phyloP scores from a whole-genome alignment of 169 alveolate genomes.

The Plasmodium coatneyi region DNA sequence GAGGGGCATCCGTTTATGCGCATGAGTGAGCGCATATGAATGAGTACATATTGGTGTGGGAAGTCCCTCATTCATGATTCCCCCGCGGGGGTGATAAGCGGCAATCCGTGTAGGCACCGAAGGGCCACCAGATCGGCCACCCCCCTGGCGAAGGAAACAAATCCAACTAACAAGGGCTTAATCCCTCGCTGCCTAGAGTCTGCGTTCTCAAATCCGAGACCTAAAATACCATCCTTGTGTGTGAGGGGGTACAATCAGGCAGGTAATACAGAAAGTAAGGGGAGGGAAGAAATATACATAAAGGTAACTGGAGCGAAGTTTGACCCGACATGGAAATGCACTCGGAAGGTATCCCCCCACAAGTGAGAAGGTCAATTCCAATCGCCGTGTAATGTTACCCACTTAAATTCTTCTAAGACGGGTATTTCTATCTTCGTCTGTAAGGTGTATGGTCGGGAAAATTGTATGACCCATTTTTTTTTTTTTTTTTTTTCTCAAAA shows the following conservation, averaged over 20 bases:
- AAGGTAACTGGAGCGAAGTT: neutral
- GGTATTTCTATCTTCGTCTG: conserved; percentile 72
- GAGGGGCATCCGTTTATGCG: neutral
- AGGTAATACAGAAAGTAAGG: neutral
- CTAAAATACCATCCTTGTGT: conserved; percentile 83
- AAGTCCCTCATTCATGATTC: neutral
- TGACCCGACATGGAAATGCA: neutral
- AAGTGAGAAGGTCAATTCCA: neutral
- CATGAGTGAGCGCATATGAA: neutral
- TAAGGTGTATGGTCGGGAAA: neutral
- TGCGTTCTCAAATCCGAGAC: conserved; percentile 83
- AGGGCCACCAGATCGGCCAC: neutral
- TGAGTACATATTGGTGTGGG: neutral
- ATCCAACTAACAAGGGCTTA: conserved; percentile 76
- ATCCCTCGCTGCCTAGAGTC: conserved; percentile 81
- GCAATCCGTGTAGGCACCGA: neutral
- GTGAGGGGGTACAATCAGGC: neutral
- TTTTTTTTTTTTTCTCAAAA: conserved; percentile 1
- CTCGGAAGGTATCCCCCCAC: neutral
- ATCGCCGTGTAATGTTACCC: conserved; percentile 26
- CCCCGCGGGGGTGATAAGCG: neutral
- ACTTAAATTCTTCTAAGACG: conserved; percentile 56
- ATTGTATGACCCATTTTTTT: neutral
- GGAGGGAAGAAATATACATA: neutral
- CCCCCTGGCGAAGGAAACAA: neutral